Percentiles rank a stretch among this genome's conserved stretches.
phyloP scores from a whole-genome alignment of 2,329 filamentous ascomycete genomes.

The Hymenoscyphus albidus region DNA sequence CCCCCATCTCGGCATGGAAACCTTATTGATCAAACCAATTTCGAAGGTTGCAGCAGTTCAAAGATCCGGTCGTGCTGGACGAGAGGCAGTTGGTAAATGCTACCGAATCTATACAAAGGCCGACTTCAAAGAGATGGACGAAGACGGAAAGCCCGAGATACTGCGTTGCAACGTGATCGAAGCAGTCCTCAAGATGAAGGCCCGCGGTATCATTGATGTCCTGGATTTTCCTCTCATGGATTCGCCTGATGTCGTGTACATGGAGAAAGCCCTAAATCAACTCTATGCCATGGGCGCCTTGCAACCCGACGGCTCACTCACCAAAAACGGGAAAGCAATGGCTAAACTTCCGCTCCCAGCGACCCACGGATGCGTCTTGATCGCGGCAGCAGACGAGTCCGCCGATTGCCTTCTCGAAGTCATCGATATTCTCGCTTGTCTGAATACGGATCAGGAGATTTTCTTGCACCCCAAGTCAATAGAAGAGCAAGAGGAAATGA shows the following conservation, averaged over 20 bases:
- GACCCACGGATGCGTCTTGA: slow-evolving; percentile 73
- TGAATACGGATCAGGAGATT: slow-evolving; percentile 60
- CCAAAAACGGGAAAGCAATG: slow-evolving; percentile 68
- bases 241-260: slow-evolving; percentile 68
- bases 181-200: slow-evolving; percentile 89
- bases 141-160: slow-evolving; percentile 82
- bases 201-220: slow-evolving; percentile 78
- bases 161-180: slow-evolving; percentile 83
- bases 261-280: slow-evolving; percentile 78
- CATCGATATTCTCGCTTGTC: slow-evolving; percentile 74
- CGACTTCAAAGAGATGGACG: slow-evolving; percentile 65
- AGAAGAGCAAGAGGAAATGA: slow-evolving; percentile 51
- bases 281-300: slow-evolving; percentile 77
- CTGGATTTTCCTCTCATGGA: slow-evolving; percentile 83
- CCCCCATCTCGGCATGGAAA: slow-evolving; percentile 79
- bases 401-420: slow-evolving; percentile 73
- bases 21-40: slow-evolving; percentile 83
- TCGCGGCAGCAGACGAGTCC: slow-evolving; percentile 70
- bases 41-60: slow-evolving; percentile 93
- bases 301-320: slow-evolving; percentile 68
- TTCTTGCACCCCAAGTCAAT: slow-evolving; percentile 58
- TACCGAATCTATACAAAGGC: slow-evolving; percentile 83
- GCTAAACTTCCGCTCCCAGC: slow-evolving; percentile 80
- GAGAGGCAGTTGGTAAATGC: slow-evolving; percentile 88
- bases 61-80: slow-evolving; percentile 83